Conservation (phyloP, 176 grass and related monocot species). For the Cocos nucifera region DNA sequence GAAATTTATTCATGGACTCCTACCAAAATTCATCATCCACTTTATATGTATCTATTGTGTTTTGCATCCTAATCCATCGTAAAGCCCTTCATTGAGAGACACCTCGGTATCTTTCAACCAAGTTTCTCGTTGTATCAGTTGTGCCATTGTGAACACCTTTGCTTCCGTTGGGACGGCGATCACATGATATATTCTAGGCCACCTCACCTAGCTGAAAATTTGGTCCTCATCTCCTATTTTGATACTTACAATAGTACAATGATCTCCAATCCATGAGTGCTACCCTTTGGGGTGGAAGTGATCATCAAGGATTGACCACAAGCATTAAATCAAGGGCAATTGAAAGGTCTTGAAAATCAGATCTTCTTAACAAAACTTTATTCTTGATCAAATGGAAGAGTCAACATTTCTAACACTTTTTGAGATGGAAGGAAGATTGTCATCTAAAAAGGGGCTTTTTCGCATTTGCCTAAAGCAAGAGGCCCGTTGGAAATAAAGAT, state of each 20-base stretch:
- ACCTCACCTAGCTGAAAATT: conserved; percentile 21
- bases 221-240: conserved; percentile 28
- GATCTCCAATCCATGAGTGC: conserved; percentile 4
- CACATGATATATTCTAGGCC: conserved; percentile 46
- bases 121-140: conserved; percentile 38
- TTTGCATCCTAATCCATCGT: background rate
- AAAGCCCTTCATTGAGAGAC: conserved; percentile 36
- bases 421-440: no score
- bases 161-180: conserved; percentile 33
- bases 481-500: no score
- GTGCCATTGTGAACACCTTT: conserved; percentile 39
- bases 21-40: no score
- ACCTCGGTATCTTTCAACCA: conserved; percentile 39
- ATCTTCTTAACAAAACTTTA: no score
- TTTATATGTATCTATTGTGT: no score
- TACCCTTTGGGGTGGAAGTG: conserved; percentile 20
- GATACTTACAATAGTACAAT: conserved; percentile 47
- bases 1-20: no score
- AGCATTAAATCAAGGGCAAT: no score
- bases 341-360: no score
- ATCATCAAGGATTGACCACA: conserved; percentile 2
- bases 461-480: no score
- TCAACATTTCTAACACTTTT: no score
- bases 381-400: no score
- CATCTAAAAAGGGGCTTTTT: no score